Evolutionary conservation across 345 rosid genomes (phyloP), one percentile per base, ranked within the genome.

Genomic region (Pseudoturritis turrita): DNA sequence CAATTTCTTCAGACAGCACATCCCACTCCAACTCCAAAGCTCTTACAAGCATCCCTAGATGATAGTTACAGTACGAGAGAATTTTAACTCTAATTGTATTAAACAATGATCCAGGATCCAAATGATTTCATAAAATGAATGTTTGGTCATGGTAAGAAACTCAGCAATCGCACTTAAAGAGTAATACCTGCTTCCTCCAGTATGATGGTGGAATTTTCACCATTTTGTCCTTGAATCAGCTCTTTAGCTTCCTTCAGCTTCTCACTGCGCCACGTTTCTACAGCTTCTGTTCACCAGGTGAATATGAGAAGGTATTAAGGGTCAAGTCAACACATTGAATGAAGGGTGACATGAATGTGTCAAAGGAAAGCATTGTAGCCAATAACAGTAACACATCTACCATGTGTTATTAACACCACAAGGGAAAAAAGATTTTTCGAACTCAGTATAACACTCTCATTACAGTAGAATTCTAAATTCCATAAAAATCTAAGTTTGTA

Each of bases 201-300:
- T 71, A 79, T 54, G 66, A 50, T 60, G 64, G 88, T 75, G 62
- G 93, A 85, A 57, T 81, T 86, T 37, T 60, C 70, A 37, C 81
- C 83, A 37, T 63, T 74, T 49, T 76, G 74, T 77, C 78, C 87
- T 65, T 31, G 53, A 56, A 76, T 80, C 64, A 85, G 75, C 68
- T 57, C 82, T 76, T 83, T 87, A 50, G 82, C 88, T 81, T 88
- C 93, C 78, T 69, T 71, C 29, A 95, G 74, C 76, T 91, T 95
- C 83, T 88, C 90, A 75, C 39, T 83, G 52, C 96, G 96, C 99
- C 99, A 95, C 58, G 64, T 81, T 83, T 91, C 99, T 76, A 95
- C 85, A 17, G 83, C 86, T 71, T 91, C 97, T 91, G 86, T 81
- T 76, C 21, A 57, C 71, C 81, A 74, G 41, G 54, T 76, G 46